Evolutionary conservation across 768 basidiomycete species (phyloP).

Genomic region (Macrolepiota albuminosa): DNA sequence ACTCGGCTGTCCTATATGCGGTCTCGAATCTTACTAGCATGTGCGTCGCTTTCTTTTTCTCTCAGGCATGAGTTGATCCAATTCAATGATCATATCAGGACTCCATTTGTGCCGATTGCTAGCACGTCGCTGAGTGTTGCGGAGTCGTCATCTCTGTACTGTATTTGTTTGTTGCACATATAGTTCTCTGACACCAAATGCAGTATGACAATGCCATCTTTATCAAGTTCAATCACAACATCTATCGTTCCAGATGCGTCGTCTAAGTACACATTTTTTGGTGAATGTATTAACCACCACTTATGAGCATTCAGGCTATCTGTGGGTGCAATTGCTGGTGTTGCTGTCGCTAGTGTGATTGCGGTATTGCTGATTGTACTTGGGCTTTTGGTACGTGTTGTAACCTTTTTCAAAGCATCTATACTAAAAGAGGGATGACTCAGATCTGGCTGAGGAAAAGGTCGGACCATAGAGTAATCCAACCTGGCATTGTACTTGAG

Average conservation of each 20-base stretch:
- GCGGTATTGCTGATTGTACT: neutral
- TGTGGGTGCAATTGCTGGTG: neutral
- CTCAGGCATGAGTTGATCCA: neutral
- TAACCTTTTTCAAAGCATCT: neutral
- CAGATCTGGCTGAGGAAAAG: too few relatives aligned
- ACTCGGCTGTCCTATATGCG: neutral
- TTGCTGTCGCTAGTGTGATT: neutral
- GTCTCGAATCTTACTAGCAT: neutral
- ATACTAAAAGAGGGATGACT: neutral
- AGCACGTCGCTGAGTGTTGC: neutral
- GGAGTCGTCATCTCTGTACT: neutral
- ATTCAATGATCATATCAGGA: neutral
- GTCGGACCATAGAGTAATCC: too few relatives aligned
- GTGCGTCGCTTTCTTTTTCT: neutral
- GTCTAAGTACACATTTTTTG: neutral
- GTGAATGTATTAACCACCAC: neutral
- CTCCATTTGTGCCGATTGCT: neutral
- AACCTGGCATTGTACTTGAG: too few relatives aligned
- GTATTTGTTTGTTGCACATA: neutral
- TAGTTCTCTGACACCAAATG: neutral
- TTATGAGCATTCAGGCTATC: neutral
- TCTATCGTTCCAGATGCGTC: neutral
- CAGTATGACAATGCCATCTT: neutral
- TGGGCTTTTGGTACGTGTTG: neutral
- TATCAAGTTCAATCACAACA: neutral